These are phyloP conservation scores for Penicillium sp. DNA, from an alignment of 2,329 filamentous ascomycete species.

Conservation along the genomic window DNA sequence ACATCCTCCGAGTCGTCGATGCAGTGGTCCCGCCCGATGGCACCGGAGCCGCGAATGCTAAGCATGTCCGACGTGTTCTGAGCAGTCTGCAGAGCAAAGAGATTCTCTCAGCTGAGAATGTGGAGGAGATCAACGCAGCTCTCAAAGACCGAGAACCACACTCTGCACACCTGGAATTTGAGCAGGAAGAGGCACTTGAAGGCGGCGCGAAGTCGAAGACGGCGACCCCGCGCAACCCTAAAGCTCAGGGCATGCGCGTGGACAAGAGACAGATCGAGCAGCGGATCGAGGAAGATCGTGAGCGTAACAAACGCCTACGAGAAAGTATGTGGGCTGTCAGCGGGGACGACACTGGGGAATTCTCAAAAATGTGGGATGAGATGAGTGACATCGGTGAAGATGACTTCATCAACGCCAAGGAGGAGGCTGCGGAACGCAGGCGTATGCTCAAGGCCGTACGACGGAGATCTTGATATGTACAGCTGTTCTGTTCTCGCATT, in stretches of 20 bases:
- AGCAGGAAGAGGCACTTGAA: constrained; percentile 32
- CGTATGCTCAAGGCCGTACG: constrained; percentile 37
- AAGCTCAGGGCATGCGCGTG: constrained; percentile 50
- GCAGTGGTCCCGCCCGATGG: constrained; percentile 85
- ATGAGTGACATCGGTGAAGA: constrained; percentile 84
- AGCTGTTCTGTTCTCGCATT: not conserved
- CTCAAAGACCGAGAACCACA: constrained; percentile 74
- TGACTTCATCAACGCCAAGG: constrained; percentile 71
- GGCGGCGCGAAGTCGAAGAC: constrained; percentile 25
- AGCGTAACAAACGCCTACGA: constrained; percentile 85
- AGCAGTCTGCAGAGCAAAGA: constrained; percentile 67
- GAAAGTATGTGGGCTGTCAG: constrained; percentile 92
- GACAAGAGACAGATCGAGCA: constrained; percentile 92
- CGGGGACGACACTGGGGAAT: constrained; percentile 65
- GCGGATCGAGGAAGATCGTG: constrained; percentile 92
- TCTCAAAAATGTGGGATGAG: constrained; percentile 81
- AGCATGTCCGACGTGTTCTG: constrained; percentile 81
- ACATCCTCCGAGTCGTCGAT: constrained; percentile 88
- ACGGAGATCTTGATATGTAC: not conserved
- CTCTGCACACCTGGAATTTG: constrained; percentile 54
- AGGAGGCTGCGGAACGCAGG: constrained; percentile 63
- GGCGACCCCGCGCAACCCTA: constrained; percentile 28
- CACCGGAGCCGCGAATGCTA: constrained; percentile 87
- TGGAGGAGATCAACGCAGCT: constrained; percentile 76
- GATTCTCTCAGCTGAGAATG: constrained; percentile 71